A percentile compares a stretch with the other conserved stretches of the same genome.
These are phyloP conservation scores for Gelatoporia subvermispora DNA, from an alignment of 768 basidiomycete genomes.

Conservation along the genomic window DNA sequence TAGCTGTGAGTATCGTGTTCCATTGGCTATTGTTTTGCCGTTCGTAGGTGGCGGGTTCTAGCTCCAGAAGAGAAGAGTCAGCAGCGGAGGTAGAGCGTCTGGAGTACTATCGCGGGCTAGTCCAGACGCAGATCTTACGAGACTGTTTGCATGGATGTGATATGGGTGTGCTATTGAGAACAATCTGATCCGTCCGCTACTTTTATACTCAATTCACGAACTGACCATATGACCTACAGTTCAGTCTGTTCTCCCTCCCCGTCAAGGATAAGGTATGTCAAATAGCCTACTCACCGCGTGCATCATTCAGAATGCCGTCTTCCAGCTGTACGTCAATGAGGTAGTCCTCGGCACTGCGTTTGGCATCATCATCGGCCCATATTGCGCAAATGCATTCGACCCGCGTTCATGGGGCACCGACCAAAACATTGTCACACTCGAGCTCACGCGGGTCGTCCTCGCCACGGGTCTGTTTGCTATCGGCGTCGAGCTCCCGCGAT, in stretches of 20 bases:
- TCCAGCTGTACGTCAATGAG: constrained; percentile 83
- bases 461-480: constrained; percentile 92
- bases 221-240: constrained; percentile 37
- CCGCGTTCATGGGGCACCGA: constrained; percentile 68
- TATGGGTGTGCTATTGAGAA: too few relatives aligned
- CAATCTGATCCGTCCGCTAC: too few relatives aligned
- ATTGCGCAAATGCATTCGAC: constrained; percentile 65
- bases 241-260: constrained; percentile 78
- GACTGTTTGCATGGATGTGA: too few relatives aligned
- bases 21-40: too few relatives aligned
- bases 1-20: constrained; percentile 30
- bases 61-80: too few relatives aligned
- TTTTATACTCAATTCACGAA: background rate
- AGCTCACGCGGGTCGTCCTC: constrained; percentile 84
- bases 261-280: constrained; percentile 70
- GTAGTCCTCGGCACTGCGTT: constrained; percentile 84
- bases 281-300: background rate
- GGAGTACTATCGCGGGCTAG: background rate
- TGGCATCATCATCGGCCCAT: constrained; percentile 64
- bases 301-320: background rate
- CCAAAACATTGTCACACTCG: constrained; percentile 67
- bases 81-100: background rate
- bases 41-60: background rate
- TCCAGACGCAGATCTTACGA: constrained; percentile 1
- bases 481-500: constrained; percentile 85